Base-by-base conservation (phyloP, 192 early-diverging fungal genomes). In the Phlyctochytrium planicorne region DNA sequence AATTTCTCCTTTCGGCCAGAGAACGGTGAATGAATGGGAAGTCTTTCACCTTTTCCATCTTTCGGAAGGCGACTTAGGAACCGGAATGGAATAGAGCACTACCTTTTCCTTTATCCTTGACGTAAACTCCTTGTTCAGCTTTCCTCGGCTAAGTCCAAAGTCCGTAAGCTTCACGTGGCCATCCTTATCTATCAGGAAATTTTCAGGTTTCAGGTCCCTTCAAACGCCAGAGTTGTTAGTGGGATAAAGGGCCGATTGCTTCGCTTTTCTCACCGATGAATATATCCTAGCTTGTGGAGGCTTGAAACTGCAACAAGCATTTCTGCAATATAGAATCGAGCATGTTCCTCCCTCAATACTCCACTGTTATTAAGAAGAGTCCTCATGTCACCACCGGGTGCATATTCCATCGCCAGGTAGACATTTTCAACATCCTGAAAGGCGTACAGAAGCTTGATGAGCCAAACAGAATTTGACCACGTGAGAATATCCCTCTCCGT, bases 361-460 rank as follows among this genome's bases (percentile, higher is more conserved):
- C 88, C 90, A 68, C 77, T 84, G 30, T 85, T 85, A 32, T 88
- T 91, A 23, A 95, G 77, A 63, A 94, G 78, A 33, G 93, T 91
- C 37, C 90, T 78, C 34, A 93, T 80, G 62, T 93, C 91, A 12
- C 91, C 91, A 55, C 91, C 91, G 1, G 84, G 75, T 17, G 83
- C 81, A 60, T 78, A 86, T 66, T 86, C 84, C 89, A 93, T 91
- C 24, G 88, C 91, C 63, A 93, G 63, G 63, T 90, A 93, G 27
- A 93, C 78, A 52, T 81, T 63, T 25, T 88, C 86, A 20, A 66
- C 62, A 74, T 93, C 91, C 60, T 93, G 95, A 70, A 96, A 96
- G 2, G 93, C 89, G 66, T 95, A 96, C 30, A 94, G 85, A 34
- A 96, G 78, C 74, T 91, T 91, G 30, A 96, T 93, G 30, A 96